Conservation (phyloP, 2,329 filamentous ascomycete species). For the Pseudogymnoascus pannorum region DNA sequence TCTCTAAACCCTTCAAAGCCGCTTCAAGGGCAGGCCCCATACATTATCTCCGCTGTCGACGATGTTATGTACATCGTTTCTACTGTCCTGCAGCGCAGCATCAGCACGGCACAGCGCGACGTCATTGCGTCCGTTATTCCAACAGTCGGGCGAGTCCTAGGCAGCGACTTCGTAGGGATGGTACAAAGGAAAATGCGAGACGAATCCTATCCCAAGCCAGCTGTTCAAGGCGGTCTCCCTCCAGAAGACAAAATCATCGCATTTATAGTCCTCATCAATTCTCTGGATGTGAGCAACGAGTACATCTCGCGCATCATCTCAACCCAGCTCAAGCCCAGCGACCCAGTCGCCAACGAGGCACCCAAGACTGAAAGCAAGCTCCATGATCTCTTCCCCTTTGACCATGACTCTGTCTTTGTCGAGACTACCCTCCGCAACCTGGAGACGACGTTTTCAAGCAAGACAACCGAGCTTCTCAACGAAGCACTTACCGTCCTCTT, state of each 20-base stretch:
- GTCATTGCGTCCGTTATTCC: constrained; percentile 74
- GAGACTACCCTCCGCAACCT: constrained; percentile 60
- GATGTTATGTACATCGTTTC: constrained; percentile 99
- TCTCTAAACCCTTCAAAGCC: constrained; percentile 66
- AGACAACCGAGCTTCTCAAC: constrained; percentile 71
- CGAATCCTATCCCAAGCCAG: constrained; percentile 79
- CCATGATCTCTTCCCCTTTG: constrained; percentile 69
- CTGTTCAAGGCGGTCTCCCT: constrained; percentile 71
- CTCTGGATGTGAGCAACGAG: constrained; percentile 83
- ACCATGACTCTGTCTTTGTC: constrained; percentile 65
- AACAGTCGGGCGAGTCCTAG: constrained; percentile 70
- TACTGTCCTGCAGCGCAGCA: constrained; percentile 75
- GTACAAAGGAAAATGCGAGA: constrained; percentile 96
- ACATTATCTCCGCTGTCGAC: constrained; percentile 91
- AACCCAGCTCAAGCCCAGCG: constrained; percentile 48
- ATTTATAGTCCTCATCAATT: constrained; percentile 92
- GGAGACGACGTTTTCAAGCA: constrained; percentile 64
- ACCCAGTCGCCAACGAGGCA: constrained; percentile 27
- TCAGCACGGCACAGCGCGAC: constrained; percentile 76
- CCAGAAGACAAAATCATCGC: constrained; percentile 82
- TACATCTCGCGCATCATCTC: constrained; percentile 83
- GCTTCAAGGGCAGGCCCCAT: constrained; percentile 72
- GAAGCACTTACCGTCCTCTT: constrained; percentile 84
- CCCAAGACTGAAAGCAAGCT: constrained; percentile 34
- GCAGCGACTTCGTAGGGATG: constrained; percentile 91